Percentiles rank a stretch among this genome's conserved stretches.
phyloP scores from a whole-genome alignment of 495 filamentous ascomycete species.

The Xylaria nigripes region DNA sequence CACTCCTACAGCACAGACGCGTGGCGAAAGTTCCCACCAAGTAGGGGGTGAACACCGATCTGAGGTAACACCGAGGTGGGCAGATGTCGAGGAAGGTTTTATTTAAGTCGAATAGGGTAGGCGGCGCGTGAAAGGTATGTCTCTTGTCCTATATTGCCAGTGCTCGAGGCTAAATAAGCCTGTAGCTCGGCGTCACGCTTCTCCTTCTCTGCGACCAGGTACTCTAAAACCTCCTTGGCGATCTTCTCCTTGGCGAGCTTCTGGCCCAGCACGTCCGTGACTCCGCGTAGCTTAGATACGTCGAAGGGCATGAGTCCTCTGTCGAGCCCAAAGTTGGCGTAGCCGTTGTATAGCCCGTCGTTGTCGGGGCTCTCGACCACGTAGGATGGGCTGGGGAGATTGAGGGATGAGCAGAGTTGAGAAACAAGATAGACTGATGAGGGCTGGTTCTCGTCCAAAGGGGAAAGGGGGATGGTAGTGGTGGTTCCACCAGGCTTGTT shows the following conservation, averaged over 20 bases:
- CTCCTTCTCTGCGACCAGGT: slow-evolving; percentile 13
- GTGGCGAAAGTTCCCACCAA: too few relatives aligned
- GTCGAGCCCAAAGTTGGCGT: slow-evolving; percentile 17
- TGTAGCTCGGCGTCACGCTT: slow-evolving; percentile 3
- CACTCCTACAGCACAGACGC: too few relatives aligned
- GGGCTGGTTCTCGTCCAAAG: slow-evolving; percentile 7
- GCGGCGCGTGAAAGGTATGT: too few relatives aligned
- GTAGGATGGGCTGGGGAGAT: slow-evolving; percentile 16
- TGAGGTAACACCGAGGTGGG: too few relatives aligned
- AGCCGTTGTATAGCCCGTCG: slow-evolving; percentile 13
- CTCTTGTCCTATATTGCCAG: too few relatives aligned
- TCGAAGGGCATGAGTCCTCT: slow-evolving; percentile 14
- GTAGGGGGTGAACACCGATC: too few relatives aligned
- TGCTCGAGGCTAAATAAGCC: not conserved
- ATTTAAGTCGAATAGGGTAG: too few relatives aligned
- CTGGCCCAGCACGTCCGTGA: slow-evolving; percentile 19
- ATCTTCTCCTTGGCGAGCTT: slow-evolving; percentile 23
- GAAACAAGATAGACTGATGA: slow-evolving; percentile 6
- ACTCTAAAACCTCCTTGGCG: slow-evolving; percentile 22
- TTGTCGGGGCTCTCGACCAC: not conserved
- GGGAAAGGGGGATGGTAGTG: not conserved
- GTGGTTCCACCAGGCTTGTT: not conserved
- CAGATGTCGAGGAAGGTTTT: too few relatives aligned
- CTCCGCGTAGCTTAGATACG: not conserved
- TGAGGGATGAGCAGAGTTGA: slow-evolving; percentile 17